Percentiles rank a stretch among this genome's conserved stretches.
Conservation (phyloP, 208 protist genomes). For the Strigomonas galati region DNA sequence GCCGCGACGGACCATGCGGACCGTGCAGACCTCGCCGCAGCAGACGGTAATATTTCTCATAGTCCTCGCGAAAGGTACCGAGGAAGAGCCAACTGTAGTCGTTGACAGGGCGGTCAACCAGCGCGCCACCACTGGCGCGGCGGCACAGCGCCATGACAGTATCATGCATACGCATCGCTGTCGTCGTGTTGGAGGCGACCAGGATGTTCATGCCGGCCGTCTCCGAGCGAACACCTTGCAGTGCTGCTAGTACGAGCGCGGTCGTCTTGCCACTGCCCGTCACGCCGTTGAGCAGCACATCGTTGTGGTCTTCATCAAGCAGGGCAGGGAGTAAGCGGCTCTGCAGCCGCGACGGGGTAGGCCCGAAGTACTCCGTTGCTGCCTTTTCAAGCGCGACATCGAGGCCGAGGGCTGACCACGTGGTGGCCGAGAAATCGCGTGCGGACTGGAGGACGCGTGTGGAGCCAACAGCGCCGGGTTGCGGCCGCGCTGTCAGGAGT, state of each 20-base stretch:
- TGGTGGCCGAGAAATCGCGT: constrained; percentile 30
- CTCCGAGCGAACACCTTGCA: constrained; percentile 71
- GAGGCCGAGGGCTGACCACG: constrained; percentile 54
- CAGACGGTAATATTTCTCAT: constrained; percentile 44
- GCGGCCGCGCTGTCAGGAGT: neutral
- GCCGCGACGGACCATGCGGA: constrained; percentile 43
- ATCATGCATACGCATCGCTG: constrained; percentile 59
- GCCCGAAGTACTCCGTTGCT: constrained; percentile 39
- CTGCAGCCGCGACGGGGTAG: constrained; percentile 62
- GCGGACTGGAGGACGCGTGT: constrained; percentile 18
- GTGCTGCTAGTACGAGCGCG: constrained; percentile 62
- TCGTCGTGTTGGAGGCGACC: constrained; percentile 60
- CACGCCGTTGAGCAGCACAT: constrained; percentile 77
- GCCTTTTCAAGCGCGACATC: constrained; percentile 40
- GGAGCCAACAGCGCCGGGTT: neutral
- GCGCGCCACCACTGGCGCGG: constrained; percentile 33
- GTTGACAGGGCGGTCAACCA: constrained; percentile 54
- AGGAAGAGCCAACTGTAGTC: constrained; percentile 75
- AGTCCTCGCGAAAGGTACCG: constrained; percentile 48
- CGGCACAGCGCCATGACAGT: constrained; percentile 45
- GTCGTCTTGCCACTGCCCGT: constrained; percentile 80
- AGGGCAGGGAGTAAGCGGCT: constrained; percentile 63
- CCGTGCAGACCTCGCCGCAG: constrained; percentile 38
- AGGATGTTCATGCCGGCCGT: constrained; percentile 69
- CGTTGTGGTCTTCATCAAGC: constrained; percentile 82